These are phyloP conservation scores for Ustilago xerochloae DNA, from an alignment of 1,284 basidiomycete species.

Conservation along the genomic window DNA sequence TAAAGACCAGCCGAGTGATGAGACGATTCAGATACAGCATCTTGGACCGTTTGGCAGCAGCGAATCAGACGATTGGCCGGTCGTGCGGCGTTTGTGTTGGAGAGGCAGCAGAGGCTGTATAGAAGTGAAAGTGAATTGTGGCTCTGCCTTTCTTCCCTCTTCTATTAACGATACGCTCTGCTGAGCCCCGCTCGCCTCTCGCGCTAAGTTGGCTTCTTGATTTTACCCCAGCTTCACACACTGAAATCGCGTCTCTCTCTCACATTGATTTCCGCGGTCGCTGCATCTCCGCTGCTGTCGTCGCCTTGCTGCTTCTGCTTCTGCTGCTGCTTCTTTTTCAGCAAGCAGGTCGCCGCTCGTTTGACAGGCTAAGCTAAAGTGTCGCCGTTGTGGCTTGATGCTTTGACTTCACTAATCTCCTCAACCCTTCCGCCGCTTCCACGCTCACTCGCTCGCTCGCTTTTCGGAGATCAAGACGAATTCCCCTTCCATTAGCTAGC, in stretches of 20 bases:
- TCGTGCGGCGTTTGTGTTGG: too few species aligned
- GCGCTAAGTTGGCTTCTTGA: too few species aligned
- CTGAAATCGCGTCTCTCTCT: too few species aligned
- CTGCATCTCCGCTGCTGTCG: conserved; percentile 11
- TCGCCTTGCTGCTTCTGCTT: conserved; percentile 7
- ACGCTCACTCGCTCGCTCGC: not conserved
- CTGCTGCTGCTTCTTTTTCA: not conserved
- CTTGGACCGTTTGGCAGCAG: not conserved
- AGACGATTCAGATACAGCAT: too few species aligned
- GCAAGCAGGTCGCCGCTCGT: not conserved
- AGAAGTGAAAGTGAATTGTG: too few species aligned
- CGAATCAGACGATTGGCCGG: not conserved
- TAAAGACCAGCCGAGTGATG: too few species aligned
- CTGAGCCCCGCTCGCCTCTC: too few species aligned
- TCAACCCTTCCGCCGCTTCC: not conserved
- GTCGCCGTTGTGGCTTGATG: not conserved
- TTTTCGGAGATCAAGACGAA: not conserved
- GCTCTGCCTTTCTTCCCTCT: too few species aligned
- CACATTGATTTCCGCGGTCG: too few species aligned
- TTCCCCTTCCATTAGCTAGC: not conserved
- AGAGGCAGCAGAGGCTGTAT: too few species aligned
- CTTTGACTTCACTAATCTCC: not conserved
- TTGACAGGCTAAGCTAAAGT: not conserved
- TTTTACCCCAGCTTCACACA: too few species aligned
- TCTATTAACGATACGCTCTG: too few species aligned